Evolutionary conservation across 495 filamentous ascomycete species (phyloP), one percentile per base, ranked within the genome.

Genomic region (Schizothecium vesticola): DNA sequence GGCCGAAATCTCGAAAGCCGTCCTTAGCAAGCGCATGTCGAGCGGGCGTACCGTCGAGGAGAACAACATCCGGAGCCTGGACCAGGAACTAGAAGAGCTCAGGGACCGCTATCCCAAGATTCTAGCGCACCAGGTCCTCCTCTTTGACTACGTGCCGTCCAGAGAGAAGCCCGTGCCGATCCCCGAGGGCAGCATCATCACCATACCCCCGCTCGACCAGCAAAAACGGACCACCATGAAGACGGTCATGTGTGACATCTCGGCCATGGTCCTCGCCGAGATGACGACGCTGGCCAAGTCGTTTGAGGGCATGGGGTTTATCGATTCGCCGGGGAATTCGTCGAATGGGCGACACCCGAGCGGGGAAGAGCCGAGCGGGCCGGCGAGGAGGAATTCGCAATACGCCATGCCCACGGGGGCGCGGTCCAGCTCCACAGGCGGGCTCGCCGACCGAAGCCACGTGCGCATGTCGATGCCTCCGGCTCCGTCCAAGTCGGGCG

Each of bases 191-290:
- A 51, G 43, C 55, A 83, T 96, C 33, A 81, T 91, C 43, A 84
- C 88, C 62, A 87, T 99, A 19, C 93, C 93, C n/a, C 85, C 88
- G 0, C 82, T 82, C 21, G 84, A 89, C 66, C 82, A 87, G 22
- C 91, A 88, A 36, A 91, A 88, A 75, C 86, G 88, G 58, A 96
- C 92, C n/a, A 97, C 92, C 4, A 94, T 96, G 82, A 97, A 95
- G 78, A 97, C 92, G 3, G 86, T 96, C 69, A 89, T 98, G 84
- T 97, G 95, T 75, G 93, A 97, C 78, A 86, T 97, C 59, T 94
- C 93, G 5, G 90, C 92, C 22, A 73, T 90, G 21, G 79, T 99
- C 55, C 83, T 99, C 24, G 91, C 90, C 11, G 94, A 97, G 75
- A 86, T 99, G 85, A 91, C 91, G 31, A 89, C 88, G 5, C 88